Evolutionary conservation across 1,284 basidiomycete species (phyloP), one percentile per base, ranked within the genome.

Genomic region (Puccinia polysora): DNA sequence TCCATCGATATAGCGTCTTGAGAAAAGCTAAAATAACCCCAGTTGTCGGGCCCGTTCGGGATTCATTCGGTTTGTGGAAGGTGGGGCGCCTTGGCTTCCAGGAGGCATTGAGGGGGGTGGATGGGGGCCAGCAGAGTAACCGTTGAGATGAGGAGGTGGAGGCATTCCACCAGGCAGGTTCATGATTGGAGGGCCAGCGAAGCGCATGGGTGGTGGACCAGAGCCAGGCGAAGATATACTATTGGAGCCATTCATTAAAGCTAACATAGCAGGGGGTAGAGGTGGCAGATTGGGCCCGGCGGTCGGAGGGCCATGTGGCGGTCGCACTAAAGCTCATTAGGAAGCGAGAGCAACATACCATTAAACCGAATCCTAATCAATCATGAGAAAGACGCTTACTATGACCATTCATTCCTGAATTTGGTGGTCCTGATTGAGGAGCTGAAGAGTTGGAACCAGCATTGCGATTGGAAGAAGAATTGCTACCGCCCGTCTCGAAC

Each of bases 401-500:
- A 14, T 23, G 43, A 18, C 40, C 56, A 62, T 36, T 36, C 67
- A 70, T 70, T n/a, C 43, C 55, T 23, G 67, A 34, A 59, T 59
- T 70, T 38, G 67, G 67, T 23, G 45, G 55, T 1, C 56, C 67
- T 38, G 38, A 23, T 60, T 40, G 67, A 18, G 45, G n/a, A 0
- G 56, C 67, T 47, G 30, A 28, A 50, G 38, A 23, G 32, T 43
- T 43, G 6, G 30, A 49, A 30, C 56, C 56, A 36, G 53, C 43
- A 23, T 45, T 56, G 40, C 55, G 53, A 52, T 52, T 52, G 10
- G 55, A 59, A 6, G 73, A 73, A 23, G 74, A 67, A 4, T 74
- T 75, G 7, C 68, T 60, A 20, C 75, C 75, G 18, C 76, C 76
- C 36, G 84, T 86, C 80, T 97, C 91, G 80, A 96, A 97, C 50